These are phyloP conservation scores for Kluyveromyces dobzhanskii DNA, from an alignment of 805 yeast species.

Conservation along the genomic window DNA sequence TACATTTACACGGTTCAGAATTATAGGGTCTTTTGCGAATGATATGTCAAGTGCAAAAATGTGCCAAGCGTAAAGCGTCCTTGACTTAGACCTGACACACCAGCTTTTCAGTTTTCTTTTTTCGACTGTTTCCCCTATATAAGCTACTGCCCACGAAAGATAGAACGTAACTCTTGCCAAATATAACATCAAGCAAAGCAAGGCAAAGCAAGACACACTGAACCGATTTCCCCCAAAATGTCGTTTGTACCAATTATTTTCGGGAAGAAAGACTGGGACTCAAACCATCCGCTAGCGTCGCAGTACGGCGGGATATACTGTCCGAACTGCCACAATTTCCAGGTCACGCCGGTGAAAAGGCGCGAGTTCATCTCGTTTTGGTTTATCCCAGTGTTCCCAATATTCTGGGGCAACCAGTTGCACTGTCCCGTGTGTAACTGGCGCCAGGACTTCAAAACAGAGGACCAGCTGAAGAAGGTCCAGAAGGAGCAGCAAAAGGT, in stretches of 20 bases:
- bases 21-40: too few species aligned
- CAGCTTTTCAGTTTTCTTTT: too few species aligned
- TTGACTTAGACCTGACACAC: too few species aligned
- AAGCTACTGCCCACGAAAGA: too few species aligned
- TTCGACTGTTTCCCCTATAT: too few species aligned
- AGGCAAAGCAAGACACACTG: background rate
- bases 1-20: too few species aligned
- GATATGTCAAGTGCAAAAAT: too few species aligned
- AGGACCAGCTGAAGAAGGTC: slow-evolving; percentile 27
- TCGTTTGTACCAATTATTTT: slow-evolving; percentile 28
- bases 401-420: slow-evolving; percentile 43
- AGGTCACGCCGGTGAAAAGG: slow-evolving; percentile 44
- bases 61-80: too few species aligned
- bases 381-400: slow-evolving; percentile 47
- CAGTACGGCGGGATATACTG: slow-evolving; percentile 32
- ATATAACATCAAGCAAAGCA: too few species aligned
- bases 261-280: slow-evolving; percentile 29
- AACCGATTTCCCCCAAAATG: slow-evolving; percentile 2
- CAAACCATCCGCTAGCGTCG: slow-evolving; percentile 22
- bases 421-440: slow-evolving; percentile 46
- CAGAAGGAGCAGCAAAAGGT: slow-evolving; percentile 10
- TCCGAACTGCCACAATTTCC: slow-evolving; percentile 50
- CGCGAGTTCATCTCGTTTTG: slow-evolving; percentile 46
- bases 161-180: too few species aligned
- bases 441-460: slow-evolving; percentile 31